Conservation (phyloP, 2,329 filamentous ascomycete genomes). For the Parastagonospora avenae region DNA sequence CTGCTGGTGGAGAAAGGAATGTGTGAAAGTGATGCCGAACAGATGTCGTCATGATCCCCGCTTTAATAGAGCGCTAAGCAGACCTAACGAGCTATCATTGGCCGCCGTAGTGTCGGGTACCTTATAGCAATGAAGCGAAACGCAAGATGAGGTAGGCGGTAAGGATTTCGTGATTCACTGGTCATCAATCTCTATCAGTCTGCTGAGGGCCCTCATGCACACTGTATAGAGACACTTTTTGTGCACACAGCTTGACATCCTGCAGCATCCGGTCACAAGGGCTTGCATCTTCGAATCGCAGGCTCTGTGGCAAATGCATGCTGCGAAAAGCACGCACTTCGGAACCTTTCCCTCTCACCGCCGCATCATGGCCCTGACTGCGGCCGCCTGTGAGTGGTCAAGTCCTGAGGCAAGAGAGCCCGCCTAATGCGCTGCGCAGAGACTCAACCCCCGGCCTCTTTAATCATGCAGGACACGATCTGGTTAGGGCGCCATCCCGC, state of each 20-base stretch:
- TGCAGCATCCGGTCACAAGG: not conserved
- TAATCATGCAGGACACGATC: conserved; percentile 24
- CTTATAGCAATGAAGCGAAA: conserved; percentile 14
- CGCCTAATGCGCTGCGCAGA: not conserved
- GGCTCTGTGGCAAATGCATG: conserved; percentile 11
- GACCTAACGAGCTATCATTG: conserved; percentile 13
- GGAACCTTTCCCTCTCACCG: conserved; percentile 25
- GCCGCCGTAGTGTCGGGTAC: conserved; percentile 17
- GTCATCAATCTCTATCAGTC: too few species aligned
- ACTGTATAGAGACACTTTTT: too few species aligned
- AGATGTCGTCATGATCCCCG: conserved; percentile 15
- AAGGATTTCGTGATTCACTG: conserved; percentile 9
- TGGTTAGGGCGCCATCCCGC: conserved; percentile 25
- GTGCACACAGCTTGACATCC: too few species aligned
- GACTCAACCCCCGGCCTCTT: conserved; percentile 10
- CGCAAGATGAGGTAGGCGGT: conserved; percentile 30
- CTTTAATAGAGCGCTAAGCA: conserved; percentile 11
- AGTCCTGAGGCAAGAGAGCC: conserved; percentile 1
- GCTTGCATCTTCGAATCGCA: not conserved
- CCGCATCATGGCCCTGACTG: conserved; percentile 8
- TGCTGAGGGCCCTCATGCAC: too few species aligned
- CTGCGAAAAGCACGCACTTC: conserved; percentile 6
- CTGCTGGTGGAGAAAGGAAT: conserved; percentile 7
- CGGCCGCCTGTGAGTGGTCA: conserved; percentile 20
- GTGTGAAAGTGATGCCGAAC: conserved; percentile 16